These are phyloP conservation scores for barrel medic (Medicago truncatula) DNA, from an alignment of 306 rosid genomes.

Conservation along the genomic window MtrunA17r5.0-ANR NC_053044.1:48023001-48023500, in stretches of 20 bases:
- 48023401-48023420: background rate
- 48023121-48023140: slow-evolving; percentile 23
- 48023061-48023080: slow-evolving; percentile 11
- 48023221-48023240: slow-evolving; percentile 12
- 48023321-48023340: background rate
- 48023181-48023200: slow-evolving; percentile 12
- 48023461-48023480: too few species aligned
- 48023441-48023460: too few species aligned
- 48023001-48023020: slow-evolving; percentile 14
- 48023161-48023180: slow-evolving; percentile 38
- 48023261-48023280: background rate
- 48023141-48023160: slow-evolving; percentile 8
- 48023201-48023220: slow-evolving; percentile 11
- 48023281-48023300: background rate
- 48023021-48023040: slow-evolving; percentile 34
- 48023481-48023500: too few species aligned
- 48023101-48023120: slow-evolving; percentile 21
- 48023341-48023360: background rate
- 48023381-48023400: background rate
- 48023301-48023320: too few species aligned
- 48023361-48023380: background rate
- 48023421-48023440: too few species aligned
- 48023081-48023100: slow-evolving; percentile 17
- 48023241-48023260: background rate
- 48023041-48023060: slow-evolving; percentile 12